These are phyloP conservation scores for Saccharomycopsis fodiens DNA, from an alignment of 805 yeast species.

Conservation along the genomic window DNA sequence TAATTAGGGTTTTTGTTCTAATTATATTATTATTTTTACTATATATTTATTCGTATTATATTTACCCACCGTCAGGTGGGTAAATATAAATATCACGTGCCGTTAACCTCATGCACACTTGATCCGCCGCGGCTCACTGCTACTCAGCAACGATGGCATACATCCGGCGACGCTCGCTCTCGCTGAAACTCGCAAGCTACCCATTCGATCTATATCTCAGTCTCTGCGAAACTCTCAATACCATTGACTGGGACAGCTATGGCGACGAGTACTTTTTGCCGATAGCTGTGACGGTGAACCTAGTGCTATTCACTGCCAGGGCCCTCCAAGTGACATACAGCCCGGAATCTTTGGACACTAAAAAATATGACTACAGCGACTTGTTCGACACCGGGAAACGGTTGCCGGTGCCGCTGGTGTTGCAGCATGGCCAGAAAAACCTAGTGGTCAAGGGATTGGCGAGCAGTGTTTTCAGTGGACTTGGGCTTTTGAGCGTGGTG, in stretches of 20 bases:
- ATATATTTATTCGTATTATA: too few species aligned
- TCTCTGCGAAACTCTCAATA: slow-evolving; percentile 2
- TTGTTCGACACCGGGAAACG: slow-evolving; percentile 12
- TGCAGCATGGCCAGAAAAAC: not conserved
- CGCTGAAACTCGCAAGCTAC: slow-evolving; percentile 1
- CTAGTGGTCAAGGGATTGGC: not conserved
- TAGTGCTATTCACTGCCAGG: not conserved
- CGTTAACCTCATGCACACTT: too few species aligned
- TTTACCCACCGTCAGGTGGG: too few species aligned
- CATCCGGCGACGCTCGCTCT: slow-evolving; percentile 1
- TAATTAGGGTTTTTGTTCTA: too few species aligned
- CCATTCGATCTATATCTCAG: slow-evolving; percentile 13
- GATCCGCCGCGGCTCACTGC: slow-evolving; percentile 26
- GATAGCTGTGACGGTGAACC: slow-evolving; percentile 1
- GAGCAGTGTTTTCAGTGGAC: not conserved
- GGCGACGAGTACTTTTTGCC: slow-evolving; percentile 3
- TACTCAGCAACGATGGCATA: not conserved
- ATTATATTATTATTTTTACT: too few species aligned
- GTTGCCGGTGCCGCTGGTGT: not conserved
- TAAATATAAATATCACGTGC: too few species aligned
- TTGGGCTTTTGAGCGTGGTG: not conserved
- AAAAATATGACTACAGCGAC: slow-evolving; percentile 9
- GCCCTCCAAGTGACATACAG: not conserved
- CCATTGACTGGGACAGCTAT: slow-evolving; percentile 15
- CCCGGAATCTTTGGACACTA: not conserved